Conservation (phyloP, 2,329 filamentous ascomycete genomes). For the Nemania sp. region DNA sequence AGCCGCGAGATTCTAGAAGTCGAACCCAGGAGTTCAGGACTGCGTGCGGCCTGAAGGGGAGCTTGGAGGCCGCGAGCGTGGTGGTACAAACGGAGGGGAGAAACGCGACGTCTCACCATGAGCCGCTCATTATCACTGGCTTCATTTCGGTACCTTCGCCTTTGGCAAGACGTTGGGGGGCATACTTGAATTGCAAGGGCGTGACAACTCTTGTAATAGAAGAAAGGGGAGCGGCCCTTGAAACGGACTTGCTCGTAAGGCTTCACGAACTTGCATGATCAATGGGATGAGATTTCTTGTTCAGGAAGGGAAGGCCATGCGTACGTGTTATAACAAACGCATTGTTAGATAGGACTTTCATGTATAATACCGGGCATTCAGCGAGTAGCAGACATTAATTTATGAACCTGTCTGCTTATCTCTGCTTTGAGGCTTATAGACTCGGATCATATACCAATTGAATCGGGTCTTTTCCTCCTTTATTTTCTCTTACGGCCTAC, state of each 20-base stretch:
- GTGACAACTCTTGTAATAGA: constrained; percentile 15
- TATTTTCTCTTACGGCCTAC: too few relatives aligned
- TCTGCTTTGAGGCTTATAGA: constrained; percentile 10
- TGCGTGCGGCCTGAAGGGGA: constrained; percentile 1
- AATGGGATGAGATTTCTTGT: constrained; percentile 22
- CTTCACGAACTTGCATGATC: constrained; percentile 15
- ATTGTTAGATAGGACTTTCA: constrained; percentile 26
- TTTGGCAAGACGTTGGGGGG: constrained; percentile 12
- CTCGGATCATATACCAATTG: too few relatives aligned
- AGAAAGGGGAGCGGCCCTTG: constrained; percentile 12
- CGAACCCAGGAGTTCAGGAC: constrained; percentile 8
- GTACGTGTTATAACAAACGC: constrained; percentile 17
- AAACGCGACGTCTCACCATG: constrained; percentile 1
- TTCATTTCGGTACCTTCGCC: constrained; percentile 15
- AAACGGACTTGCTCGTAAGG: constrained; percentile 12
- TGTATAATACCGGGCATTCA: constrained; percentile 26
- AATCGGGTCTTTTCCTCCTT: too few relatives aligned
- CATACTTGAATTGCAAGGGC: constrained; percentile 8
- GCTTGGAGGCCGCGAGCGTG: not conserved
- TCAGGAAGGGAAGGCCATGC: constrained; percentile 7
- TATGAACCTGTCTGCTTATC: not conserved
- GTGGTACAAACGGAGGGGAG: constrained; percentile 5
- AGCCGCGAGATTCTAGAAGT: constrained; percentile 2
- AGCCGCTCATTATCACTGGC: constrained; percentile 3
- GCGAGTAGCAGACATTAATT: constrained; percentile 19